These are phyloP conservation scores for Lepidium didymum DNA, from an alignment of 345 rosid species.

Conservation along the genomic window DNA sequence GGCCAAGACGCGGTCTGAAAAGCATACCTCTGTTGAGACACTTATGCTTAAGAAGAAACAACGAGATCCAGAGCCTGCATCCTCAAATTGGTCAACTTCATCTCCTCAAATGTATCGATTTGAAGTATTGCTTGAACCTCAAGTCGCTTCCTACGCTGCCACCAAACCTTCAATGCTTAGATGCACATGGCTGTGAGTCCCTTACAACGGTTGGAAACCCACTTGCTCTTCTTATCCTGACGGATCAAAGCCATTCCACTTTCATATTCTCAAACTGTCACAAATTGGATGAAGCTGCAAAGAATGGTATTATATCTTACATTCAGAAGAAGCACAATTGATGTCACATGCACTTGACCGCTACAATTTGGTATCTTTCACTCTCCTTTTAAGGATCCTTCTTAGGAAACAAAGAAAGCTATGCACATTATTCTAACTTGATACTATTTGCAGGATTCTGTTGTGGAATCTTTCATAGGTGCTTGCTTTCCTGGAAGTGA, in stretches of 20 bases:
- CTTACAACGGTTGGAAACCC: not conserved
- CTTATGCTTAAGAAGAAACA: not conserved
- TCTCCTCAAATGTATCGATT: not conserved
- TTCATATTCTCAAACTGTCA: slow-evolving; percentile 4
- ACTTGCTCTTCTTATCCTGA: not conserved
- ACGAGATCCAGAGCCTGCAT: not conserved
- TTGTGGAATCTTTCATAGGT: not conserved
- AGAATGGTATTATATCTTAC: not conserved
- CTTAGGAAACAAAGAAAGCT: not conserved
- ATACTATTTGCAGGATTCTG: not conserved
- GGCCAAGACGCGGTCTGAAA: not conserved
- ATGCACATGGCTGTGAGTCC: not conserved
- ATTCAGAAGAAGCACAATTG: not conserved
- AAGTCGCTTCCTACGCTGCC: not conserved
- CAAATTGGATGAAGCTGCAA: slow-evolving; percentile 1
- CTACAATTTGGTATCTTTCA: not conserved
- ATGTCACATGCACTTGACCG: not conserved
- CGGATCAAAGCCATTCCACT: not conserved
- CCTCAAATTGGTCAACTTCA: not conserved
- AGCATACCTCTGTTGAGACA: not conserved
- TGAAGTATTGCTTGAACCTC: not conserved
- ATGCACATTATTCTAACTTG: not conserved
- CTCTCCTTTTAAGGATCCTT: not conserved
- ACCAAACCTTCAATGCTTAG: slow-evolving; percentile 5
- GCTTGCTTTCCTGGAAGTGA: slow-evolving; percentile 16